Percentiles rank a stretch among this genome's conserved stretches.
phyloP scores from a whole-genome alignment of 2,329 filamentous ascomycete species.

The Hypoxylon sp. region DNA sequence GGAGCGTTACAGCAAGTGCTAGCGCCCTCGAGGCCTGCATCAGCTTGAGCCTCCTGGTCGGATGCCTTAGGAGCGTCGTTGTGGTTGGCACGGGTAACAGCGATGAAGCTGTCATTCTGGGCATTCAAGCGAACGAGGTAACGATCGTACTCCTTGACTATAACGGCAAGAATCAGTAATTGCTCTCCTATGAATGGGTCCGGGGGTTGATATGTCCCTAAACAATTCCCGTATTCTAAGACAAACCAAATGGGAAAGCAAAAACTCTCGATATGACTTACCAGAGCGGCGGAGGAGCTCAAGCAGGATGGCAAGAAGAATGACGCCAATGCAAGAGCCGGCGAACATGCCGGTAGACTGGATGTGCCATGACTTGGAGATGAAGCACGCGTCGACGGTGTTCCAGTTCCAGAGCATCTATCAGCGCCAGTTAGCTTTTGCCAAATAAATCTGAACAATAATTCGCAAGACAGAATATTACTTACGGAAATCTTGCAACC shows the following conservation, averaged over 20 bases:
- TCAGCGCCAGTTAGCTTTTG: constrained; percentile 14
- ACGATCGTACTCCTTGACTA: constrained; percentile 80
- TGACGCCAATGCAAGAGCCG: constrained; percentile 82
- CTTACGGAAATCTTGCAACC: constrained; percentile 62
- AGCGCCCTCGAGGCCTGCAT: neutral
- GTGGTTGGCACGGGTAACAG: constrained; percentile 42
- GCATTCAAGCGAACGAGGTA: constrained; percentile 71
- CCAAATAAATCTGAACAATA: constrained; percentile 15
- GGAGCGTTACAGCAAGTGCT: constrained; percentile 10
- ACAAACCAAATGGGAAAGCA: neutral
- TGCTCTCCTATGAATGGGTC: neutral
- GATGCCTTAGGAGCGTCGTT: neutral
- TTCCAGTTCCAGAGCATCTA: constrained; percentile 89
- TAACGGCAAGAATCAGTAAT: neutral
- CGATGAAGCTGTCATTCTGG: constrained; percentile 44
- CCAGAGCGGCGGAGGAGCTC: constrained; percentile 77
- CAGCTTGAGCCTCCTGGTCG: neutral
- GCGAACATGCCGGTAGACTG: constrained; percentile 80
- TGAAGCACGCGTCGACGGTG: constrained; percentile 80
- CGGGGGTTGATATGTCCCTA: neutral
- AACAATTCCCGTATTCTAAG: neutral
- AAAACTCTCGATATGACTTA: neutral
- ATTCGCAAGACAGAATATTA: constrained; percentile 48
- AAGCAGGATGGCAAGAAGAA: constrained; percentile 79
- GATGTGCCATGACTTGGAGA: constrained; percentile 78